Evolutionary conservation across 495 filamentous ascomycete species (phyloP).

Genomic region (Thermochaetoides thermophila): DNA sequence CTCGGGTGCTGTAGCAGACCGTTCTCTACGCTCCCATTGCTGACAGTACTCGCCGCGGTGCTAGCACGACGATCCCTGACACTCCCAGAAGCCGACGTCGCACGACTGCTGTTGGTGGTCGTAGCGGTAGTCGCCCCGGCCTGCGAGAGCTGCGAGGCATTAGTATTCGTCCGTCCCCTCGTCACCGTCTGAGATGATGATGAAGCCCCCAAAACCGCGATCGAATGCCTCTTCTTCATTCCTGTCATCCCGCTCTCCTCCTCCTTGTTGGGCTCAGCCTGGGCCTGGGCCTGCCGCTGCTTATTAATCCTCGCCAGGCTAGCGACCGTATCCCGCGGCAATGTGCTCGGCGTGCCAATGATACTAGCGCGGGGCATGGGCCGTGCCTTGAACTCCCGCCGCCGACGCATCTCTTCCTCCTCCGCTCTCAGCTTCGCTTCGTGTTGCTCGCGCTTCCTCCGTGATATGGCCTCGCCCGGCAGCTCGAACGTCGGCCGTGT

Average conservation of each 20-base stretch:
- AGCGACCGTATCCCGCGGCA: constrained; percentile 39
- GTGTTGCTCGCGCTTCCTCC: constrained; percentile 48
- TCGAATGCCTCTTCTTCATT: constrained; percentile 10
- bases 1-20: too few species aligned
- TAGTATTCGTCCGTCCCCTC: background rate
- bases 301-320: constrained; percentile 42
- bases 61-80: too few species aligned
- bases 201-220: too few species aligned
- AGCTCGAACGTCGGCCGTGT: constrained; percentile 54
- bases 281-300: constrained; percentile 6
- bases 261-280: constrained; percentile 7
- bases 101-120: constrained; percentile 4
- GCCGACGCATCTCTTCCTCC: constrained; percentile 43
- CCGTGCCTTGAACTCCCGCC: constrained; percentile 49
- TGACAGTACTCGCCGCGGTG: constrained; percentile 23
- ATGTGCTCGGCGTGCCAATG: constrained; percentile 17
- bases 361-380: constrained; percentile 38
- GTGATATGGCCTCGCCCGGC: constrained; percentile 58
- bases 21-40: constrained; percentile 23
- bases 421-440: constrained; percentile 48
- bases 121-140: background rate
- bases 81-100: constrained; percentile 22
- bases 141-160: constrained; percentile 1
- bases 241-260: constrained; percentile 2
- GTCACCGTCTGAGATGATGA: background rate